Conservation (phyloP, 228 moss, liverwort and hornwort species). For the Sphagnum fallax region DNA sequence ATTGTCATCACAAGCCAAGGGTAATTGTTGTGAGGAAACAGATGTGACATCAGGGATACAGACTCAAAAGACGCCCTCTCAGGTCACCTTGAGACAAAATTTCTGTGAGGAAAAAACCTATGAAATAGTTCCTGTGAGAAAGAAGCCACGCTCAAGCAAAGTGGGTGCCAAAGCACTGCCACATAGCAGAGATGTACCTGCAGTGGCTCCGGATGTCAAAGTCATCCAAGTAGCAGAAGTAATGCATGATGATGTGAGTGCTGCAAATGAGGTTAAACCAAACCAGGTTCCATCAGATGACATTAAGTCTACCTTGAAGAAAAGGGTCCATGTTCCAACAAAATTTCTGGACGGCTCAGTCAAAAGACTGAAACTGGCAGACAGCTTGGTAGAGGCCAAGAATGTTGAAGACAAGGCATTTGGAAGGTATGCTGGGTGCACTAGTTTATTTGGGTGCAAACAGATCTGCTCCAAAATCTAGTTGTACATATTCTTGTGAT, state of each 20-base stretch:
- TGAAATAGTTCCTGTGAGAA: constrained; percentile 25
- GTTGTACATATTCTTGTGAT: no score
- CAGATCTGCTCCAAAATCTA: no score
- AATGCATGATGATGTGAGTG: no score
- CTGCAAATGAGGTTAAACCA: constrained; percentile 6
- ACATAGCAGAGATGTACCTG: no score
- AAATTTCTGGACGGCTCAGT: constrained; percentile 9
- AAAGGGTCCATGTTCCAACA: constrained; percentile 2
- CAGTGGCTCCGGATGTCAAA: no score
- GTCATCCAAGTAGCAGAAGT: no score
- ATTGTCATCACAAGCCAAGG: no score
- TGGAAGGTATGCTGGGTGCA: constrained; percentile 22
- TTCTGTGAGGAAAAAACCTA: constrained; percentile 14
- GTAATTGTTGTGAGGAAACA: no score
- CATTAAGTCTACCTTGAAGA: not conserved
- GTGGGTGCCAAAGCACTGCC: constrained; percentile 10
- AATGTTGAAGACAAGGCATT: constrained; percentile 7
- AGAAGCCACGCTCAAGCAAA: constrained; percentile 44
- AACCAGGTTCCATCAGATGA: constrained; percentile 7
- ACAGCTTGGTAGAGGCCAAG: no score
- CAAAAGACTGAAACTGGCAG: constrained; percentile 20
- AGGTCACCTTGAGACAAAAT: constrained; percentile 15
- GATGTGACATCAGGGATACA: no score
- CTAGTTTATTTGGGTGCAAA: no score
- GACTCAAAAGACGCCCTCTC: no score